Conservation (phyloP, 495 filamentous ascomycete species). For the Talaromyces wortmannii region DNA sequence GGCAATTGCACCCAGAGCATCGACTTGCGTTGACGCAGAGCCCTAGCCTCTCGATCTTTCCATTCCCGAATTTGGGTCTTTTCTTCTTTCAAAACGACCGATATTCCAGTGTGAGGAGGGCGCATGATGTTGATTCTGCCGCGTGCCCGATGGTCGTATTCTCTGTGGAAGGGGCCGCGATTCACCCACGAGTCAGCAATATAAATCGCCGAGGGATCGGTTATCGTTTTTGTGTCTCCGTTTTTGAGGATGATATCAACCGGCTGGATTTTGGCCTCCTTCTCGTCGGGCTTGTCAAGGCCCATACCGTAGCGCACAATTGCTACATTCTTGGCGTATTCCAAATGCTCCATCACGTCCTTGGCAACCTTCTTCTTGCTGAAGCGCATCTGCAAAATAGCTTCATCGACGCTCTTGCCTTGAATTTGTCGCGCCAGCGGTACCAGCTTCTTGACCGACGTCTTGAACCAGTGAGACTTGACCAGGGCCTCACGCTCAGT, state of each 20-base stretch:
- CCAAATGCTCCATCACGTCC: conserved; percentile 70
- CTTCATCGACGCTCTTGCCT: conserved; percentile 87
- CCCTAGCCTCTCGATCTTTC: conserved; percentile 68
- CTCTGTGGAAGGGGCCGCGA: conserved; percentile 52
- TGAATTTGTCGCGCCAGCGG: conserved; percentile 77
- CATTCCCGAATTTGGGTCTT: conserved; percentile 74
- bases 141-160: conserved; percentile 59
- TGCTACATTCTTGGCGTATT: conserved; percentile 70
- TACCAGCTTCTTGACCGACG: conserved; percentile 81
- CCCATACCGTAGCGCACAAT: conserved; percentile 80
- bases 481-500: conserved; percentile 64
- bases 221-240: conserved; percentile 50
- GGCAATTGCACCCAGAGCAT: conserved; percentile 83
- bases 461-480: conserved; percentile 64
- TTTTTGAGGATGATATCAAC: conserved; percentile 29
- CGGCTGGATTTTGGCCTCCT: conserved; percentile 32
- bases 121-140: conserved; percentile 55
- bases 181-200: conserved; percentile 89
- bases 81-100: conserved; percentile 85
- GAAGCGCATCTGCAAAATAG: conserved; percentile 91
- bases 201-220: conserved; percentile 71
- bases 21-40: conserved; percentile 55
- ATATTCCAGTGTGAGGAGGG: conserved; percentile 68
- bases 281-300: conserved; percentile 39
- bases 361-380: conserved; percentile 86